Evolutionary conservation across 208 protist genomes (phyloP).

Genomic region (Trypanosoma conorhini): DNA sequence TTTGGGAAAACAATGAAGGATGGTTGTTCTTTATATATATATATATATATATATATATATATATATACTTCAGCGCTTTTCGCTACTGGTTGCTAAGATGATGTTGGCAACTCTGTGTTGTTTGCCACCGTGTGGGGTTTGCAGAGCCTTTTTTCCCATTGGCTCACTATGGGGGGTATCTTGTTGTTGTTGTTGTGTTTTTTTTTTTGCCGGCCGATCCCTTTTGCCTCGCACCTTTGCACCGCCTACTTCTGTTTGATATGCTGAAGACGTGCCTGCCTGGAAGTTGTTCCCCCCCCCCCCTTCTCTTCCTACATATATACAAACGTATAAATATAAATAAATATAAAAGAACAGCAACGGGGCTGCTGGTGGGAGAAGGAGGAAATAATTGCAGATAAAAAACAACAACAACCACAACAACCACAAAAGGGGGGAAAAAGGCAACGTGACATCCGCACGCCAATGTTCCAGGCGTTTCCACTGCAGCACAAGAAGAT

Average conservation of each 20-base stretch:
- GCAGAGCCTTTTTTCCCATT: background rate
- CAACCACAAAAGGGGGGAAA: too few species aligned
- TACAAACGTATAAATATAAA: too few species aligned
- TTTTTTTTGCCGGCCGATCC: background rate
- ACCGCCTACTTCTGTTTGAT: too few species aligned
- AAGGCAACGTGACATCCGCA: background rate
- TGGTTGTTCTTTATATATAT: constrained; percentile 11
- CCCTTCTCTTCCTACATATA: too few species aligned
- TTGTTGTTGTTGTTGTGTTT: constrained; percentile 16
- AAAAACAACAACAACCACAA: too few species aligned
- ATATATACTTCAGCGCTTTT: background rate
- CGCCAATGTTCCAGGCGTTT: constrained; percentile 44
- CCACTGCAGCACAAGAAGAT: constrained; percentile 81
- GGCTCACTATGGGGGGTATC: background rate
- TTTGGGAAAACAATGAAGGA: background rate
- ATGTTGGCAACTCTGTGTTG: constrained; percentile 4
- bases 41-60: constrained; percentile 12
- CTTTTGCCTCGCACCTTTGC: constrained; percentile 1
- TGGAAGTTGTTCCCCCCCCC: too few species aligned
- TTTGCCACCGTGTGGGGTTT: background rate
- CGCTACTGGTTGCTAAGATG: too few species aligned
- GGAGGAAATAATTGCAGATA: background rate
- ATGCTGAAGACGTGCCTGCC: too few species aligned
- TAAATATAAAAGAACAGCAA: too few species aligned
- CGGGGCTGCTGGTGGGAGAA: too few species aligned